Evolutionary conservation across 495 filamentous ascomycete genomes (phyloP).

Genomic region (Trichoderma parareesei): DNA sequence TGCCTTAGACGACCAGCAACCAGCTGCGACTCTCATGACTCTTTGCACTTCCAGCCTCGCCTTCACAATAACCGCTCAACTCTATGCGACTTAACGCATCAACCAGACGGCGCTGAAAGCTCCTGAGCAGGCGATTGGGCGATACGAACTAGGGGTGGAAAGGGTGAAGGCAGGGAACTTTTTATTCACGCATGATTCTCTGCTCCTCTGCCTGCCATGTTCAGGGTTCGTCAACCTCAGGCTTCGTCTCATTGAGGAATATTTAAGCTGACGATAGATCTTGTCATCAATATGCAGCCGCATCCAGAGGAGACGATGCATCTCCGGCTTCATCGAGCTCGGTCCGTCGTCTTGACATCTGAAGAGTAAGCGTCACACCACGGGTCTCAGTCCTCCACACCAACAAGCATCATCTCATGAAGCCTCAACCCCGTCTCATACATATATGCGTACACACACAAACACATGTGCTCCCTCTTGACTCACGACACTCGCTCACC

Average conservation of each 20-base stretch:
- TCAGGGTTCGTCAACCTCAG: neutral
- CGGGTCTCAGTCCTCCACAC: neutral
- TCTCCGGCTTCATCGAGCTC: slow-evolving; percentile 75
- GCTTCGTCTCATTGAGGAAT: neutral
- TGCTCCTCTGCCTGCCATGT: neutral
- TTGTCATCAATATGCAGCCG: slow-evolving; percentile 22
- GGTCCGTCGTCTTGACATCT: slow-evolving; percentile 70
- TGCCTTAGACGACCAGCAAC: neutral
- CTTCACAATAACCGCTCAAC: neutral
- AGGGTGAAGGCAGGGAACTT: too few species aligned
- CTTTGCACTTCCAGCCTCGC: neutral
- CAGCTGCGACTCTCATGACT: neutral
- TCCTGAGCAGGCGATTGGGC: too few species aligned
- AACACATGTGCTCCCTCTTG: too few species aligned
- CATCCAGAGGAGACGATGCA: slow-evolving; percentile 46
- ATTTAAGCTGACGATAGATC: neutral
- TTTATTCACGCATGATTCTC: too few species aligned
- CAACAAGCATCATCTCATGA: too few species aligned
- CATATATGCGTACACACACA: too few species aligned
- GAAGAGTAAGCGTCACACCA: slow-evolving; percentile 47
- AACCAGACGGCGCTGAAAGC: too few species aligned
- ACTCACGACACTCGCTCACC: too few species aligned
- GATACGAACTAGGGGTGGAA: too few species aligned
- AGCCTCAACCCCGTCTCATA: too few species aligned
- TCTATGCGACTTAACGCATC: neutral